These are phyloP conservation scores for Coleophoma cylindrospora DNA, from an alignment of 2,329 filamentous ascomycete genomes.

Conservation along the genomic window DNA sequence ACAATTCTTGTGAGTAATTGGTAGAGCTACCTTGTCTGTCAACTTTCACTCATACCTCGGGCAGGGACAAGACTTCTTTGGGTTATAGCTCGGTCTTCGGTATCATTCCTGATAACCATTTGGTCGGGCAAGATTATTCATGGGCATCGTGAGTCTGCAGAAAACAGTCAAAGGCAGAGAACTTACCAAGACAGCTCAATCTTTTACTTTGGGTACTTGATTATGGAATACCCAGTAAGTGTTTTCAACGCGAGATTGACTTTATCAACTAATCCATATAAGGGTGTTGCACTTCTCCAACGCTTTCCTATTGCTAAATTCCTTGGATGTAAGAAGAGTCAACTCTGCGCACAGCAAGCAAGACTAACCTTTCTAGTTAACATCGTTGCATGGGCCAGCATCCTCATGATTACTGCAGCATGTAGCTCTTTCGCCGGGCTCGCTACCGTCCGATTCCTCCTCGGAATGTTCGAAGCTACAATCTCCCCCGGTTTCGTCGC, in stretches of 20 bases:
- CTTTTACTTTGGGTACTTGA: conserved; percentile 28
- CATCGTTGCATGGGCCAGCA: conserved; percentile 35
- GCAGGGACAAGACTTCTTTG: conserved; percentile 34
- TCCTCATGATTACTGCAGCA: conserved; percentile 7
- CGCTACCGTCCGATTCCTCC: conserved; percentile 19
- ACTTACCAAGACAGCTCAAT: conserved; percentile 25
- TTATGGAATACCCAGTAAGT: conserved; percentile 25
- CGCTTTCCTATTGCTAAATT: conserved; percentile 48
- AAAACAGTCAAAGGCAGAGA: background rate
- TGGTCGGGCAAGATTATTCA: conserved; percentile 34
- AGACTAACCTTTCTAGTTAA: conserved; percentile 10
- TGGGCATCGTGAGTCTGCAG: conserved; percentile 27
- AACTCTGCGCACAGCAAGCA: conserved; percentile 8
- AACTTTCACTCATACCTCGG: background rate
- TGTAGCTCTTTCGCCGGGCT: conserved; percentile 15
- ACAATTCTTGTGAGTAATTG: no score
- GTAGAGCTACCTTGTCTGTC: background rate
- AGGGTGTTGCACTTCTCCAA: conserved; percentile 25
- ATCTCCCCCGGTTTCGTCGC: conserved; percentile 26
- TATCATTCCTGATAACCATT: conserved; percentile 33
- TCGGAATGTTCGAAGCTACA: conserved; percentile 19
- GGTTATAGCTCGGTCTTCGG: conserved; percentile 48
- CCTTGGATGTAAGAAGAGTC: conserved; percentile 27
- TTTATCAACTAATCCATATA: background rate
- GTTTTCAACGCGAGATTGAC: no score